Evolutionary conservation across 352 stramenopile species (phyloP).

Genomic region (Thalassiosira sp.): DNA sequence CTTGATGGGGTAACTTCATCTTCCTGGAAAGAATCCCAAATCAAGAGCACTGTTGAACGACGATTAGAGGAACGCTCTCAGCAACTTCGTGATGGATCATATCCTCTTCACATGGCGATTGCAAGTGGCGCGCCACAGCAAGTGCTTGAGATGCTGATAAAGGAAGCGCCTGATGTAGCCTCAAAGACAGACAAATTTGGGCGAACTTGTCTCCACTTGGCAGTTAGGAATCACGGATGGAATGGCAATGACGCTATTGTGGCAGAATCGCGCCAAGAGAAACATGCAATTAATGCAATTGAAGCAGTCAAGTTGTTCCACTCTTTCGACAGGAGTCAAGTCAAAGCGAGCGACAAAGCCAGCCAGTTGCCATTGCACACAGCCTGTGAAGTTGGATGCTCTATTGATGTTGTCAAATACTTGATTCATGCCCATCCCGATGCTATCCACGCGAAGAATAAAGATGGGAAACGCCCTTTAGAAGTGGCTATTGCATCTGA

Average conservation of each 20-base stretch:
- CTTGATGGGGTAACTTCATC: conserved; percentile 26
- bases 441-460: conserved; percentile 18
- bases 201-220: conserved; percentile 45
- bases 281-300: not conserved
- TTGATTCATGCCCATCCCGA: conserved; percentile 17
- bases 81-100: conserved; percentile 46
- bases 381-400: conserved; percentile 28
- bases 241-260: not conserved
- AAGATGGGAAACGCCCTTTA: conserved; percentile 19
- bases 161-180: conserved; percentile 26
- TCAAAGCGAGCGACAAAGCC: conserved; percentile 10
- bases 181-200: conserved; percentile 49
- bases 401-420: conserved; percentile 10
- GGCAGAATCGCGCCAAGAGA: not conserved
- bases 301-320: conserved; percentile 25
- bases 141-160: conserved; percentile 40
- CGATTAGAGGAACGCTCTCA: conserved; percentile 15
- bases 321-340: too few species aligned
- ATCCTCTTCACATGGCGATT: conserved; percentile 49
- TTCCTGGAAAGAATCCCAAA: conserved; percentile 24
- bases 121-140: conserved; percentile 16
- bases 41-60: conserved; percentile 7
- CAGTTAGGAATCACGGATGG: conserved; percentile 11
- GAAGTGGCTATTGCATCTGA: conserved; percentile 20
- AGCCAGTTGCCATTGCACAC: conserved; percentile 23